phyloP scores from a whole-genome alignment of 208 protist species.

The Leptomonas seymouri region DNA sequence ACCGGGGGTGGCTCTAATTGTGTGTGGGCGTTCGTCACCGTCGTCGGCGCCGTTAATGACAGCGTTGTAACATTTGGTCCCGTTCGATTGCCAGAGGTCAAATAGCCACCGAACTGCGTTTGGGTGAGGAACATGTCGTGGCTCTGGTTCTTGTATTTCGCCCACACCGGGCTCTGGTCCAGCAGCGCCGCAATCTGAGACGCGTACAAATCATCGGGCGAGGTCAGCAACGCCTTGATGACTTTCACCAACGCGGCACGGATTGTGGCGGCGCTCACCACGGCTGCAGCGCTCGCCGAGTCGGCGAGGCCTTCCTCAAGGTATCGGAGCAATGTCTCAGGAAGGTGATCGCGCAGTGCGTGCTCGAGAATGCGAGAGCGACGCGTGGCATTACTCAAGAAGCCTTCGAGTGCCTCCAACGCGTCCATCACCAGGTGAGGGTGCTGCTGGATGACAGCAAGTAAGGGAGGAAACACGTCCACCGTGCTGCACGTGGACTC shows the following conservation, averaged over 20 bases:
- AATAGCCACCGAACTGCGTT: constrained; percentile 59
- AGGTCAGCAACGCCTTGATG: constrained; percentile 73
- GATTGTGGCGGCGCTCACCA: constrained; percentile 54
- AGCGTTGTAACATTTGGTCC: constrained; percentile 11
- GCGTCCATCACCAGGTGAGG: constrained; percentile 35
- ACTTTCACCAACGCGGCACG: constrained; percentile 87
- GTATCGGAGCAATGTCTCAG: constrained; percentile 54
- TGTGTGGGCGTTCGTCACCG: constrained; percentile 18
- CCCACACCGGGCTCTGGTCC: constrained; percentile 65
- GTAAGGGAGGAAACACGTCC: constrained; percentile 48
- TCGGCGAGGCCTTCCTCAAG: constrained; percentile 62
- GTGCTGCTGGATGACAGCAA: constrained; percentile 40
- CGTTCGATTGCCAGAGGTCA: constrained; percentile 33
- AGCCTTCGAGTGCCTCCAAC: constrained; percentile 60
- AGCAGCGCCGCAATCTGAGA: constrained; percentile 52
- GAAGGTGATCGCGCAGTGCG: constrained; percentile 49
- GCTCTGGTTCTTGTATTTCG: constrained; percentile 89
- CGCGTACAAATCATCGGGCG: constrained; percentile 50
- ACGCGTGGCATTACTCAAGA: constrained; percentile 51
- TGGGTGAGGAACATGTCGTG: constrained; percentile 91
- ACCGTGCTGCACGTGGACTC: constrained; percentile 49
- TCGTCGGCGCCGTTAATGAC: constrained; percentile 28
- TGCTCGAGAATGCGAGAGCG: constrained; percentile 32
- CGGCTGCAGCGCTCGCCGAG: constrained; percentile 33
- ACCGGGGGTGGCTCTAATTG: constrained; percentile 39